Evolutionary conservation across 169 alveolate species (phyloP), one percentile per base, ranked within the genome.

Genomic region (Plasmodium berghei): DNA sequence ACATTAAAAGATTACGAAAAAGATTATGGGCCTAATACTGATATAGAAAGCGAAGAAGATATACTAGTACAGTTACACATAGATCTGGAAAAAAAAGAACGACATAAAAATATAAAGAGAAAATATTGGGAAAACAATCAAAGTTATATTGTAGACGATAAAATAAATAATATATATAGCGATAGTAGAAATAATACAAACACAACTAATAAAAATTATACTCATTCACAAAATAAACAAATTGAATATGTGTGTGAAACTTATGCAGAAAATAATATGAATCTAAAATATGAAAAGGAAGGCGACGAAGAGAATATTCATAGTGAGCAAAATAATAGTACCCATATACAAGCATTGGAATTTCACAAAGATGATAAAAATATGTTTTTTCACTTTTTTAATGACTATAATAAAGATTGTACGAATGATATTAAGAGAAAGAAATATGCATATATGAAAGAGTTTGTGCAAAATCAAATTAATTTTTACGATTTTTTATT

Each of bases 401-500:
- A 52, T 52, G 45, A 34, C 20, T 9, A 16, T 8, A 66, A 66
- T 16, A 45, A 24, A 5, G 28, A 48, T 18, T 8, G 5, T 34
- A 66, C 10, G 9, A 22, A 69, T 48, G 49, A 20, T 46, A 9
- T 2, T 20, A 58, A 58, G 66, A 58, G 20, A 58, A 58, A 58
- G 20, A 12, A 52, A n/a, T 52, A 52, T 52, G 59, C 73, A 73
- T 66, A 54, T 10, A 88, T 75, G 66, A 88, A 87, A 48, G 59
- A 59, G 74, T 90, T 85, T 8, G 80, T 86, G 62, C 92, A 92
- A 34, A 72, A 58, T 28, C 91, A 80, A 63, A 93, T 90, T 67
- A 89, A 83, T 24, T 93, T 95, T 71, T 93, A 91, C 66, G 96
- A 93, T 77, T 90, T 93, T 18, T 92, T 93, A 46, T 66, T 93